Percentiles rank a stretch among this genome's conserved stretches.
Conservation (phyloP, 805 yeast species). For the Pichia nanzhaoensis region DNA sequence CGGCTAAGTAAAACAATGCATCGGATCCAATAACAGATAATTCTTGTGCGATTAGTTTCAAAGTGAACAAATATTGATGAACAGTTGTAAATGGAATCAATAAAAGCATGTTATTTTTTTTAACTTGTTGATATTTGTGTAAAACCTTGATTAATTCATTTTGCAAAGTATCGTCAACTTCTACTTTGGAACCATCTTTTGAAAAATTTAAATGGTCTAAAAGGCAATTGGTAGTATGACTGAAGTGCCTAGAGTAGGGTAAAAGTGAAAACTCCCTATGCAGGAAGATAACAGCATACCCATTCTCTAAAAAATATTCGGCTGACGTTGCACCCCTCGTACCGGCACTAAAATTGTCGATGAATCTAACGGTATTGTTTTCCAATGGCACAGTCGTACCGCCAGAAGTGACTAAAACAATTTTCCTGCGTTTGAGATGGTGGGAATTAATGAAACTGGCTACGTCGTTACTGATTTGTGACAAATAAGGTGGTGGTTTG, state of each 20-base stretch:
- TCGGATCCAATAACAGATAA: slow-evolving; percentile 48
- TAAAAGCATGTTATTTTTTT: slow-evolving; percentile 46
- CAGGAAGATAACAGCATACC: slow-evolving; percentile 87
- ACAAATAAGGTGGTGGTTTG: slow-evolving; percentile 66
- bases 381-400: slow-evolving; percentile 98
- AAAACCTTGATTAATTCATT: slow-evolving; percentile 54
- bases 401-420: slow-evolving; percentile 88
- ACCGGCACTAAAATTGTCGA: slow-evolving; percentile 96
- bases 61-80: slow-evolving; percentile 84
- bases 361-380: slow-evolving; percentile 92
- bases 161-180: slow-evolving; percentile 54
- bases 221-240: slow-evolving; percentile 78
- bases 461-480: slow-evolving; percentile 51
- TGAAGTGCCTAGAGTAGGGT: slow-evolving; percentile 88
- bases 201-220: slow-evolving; percentile 67
- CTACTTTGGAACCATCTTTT: slow-evolving; percentile 43
- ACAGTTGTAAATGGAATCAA: slow-evolving; percentile 90
- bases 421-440: slow-evolving; percentile 34
- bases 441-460: slow-evolving; percentile 57
- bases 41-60: slow-evolving; percentile 56
- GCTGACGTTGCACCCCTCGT: slow-evolving; percentile 97
- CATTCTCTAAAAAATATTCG: slow-evolving; percentile 77
- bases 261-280: slow-evolving; percentile 88
- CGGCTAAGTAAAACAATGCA: slow-evolving; percentile 84
- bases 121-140: slow-evolving; percentile 47